phyloP scores from a whole-genome alignment of 148 eudicot genomes.

The Rhododendron ovatum region DNA sequence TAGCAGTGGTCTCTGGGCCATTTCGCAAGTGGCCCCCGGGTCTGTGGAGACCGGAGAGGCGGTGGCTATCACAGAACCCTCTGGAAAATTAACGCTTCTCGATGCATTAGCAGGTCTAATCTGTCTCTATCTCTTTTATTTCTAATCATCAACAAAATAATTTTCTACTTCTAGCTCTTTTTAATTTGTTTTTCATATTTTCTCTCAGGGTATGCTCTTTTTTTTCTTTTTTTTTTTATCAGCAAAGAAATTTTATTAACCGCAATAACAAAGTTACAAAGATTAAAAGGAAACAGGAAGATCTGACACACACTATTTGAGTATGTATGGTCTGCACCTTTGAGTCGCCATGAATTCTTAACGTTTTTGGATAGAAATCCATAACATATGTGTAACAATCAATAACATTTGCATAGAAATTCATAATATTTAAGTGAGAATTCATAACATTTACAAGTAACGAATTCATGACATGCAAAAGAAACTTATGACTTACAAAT shows the following conservation, averaged over 20 bases:
- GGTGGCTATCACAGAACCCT: slow-evolving; percentile 48
- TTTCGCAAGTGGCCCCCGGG: slow-evolving; percentile 29
- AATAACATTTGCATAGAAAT: too few relatives aligned
- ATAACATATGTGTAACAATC: neutral
- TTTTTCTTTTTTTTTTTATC: too few relatives aligned
- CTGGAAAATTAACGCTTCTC: slow-evolving; percentile 47
- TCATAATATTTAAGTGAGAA: too few relatives aligned
- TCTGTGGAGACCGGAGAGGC: slow-evolving; percentile 35
- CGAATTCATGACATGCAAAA: too few relatives aligned
- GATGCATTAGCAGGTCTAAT: slow-evolving; percentile 45
- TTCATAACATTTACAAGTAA: too few relatives aligned
- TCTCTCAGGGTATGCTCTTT: neutral
- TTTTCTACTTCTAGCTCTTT: neutral
- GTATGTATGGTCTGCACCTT: neutral
- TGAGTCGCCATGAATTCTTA: neutral
- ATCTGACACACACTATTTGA: too few relatives aligned
- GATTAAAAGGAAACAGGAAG: too few relatives aligned
- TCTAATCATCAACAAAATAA: neutral
- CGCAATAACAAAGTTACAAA: too few relatives aligned
- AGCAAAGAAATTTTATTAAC: neutral
- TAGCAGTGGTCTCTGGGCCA: slow-evolving; percentile 12
- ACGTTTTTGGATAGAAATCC: too few relatives aligned
- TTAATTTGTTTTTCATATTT: neutral
- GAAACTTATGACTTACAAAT: too few relatives aligned
- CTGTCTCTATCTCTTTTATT: neutral